Percentiles rank a stretch among this genome's conserved stretches.
These are phyloP conservation scores for Saturnispora galanensis DNA, from an alignment of 805 yeast species.

Conservation along the genomic window DNA sequence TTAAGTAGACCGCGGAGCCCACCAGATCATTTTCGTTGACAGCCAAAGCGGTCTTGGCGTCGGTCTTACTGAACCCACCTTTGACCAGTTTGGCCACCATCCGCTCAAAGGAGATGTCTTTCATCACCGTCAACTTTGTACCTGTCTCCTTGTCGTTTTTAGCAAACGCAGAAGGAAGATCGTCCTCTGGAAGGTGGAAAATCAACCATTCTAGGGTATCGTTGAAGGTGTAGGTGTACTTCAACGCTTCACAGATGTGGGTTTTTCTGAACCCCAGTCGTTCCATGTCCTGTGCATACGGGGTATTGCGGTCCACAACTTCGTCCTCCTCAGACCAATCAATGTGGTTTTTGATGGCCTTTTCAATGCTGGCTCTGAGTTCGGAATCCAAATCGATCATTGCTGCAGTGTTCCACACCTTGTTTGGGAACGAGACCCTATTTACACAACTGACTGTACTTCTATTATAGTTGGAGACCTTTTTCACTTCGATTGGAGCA, in stretches of 20 bases:
- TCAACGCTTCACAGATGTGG: constrained; percentile 66
- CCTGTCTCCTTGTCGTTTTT: constrained; percentile 49
- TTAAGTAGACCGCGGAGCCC: constrained; percentile 40
- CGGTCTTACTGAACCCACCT: constrained; percentile 64
- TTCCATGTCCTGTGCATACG: constrained; percentile 14
- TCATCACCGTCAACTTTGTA: constrained; percentile 45
- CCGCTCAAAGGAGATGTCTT: constrained; percentile 46
- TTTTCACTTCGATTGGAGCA: background rate
- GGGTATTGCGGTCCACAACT: constrained; percentile 9
- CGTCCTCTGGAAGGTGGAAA: constrained; percentile 91
- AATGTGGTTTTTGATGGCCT: constrained; percentile 46
- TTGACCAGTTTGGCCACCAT: constrained; percentile 46
- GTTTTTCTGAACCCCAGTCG: constrained; percentile 56
- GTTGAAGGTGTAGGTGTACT: constrained; percentile 40
- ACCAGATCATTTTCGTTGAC: constrained; percentile 36
- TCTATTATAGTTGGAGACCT: constrained; percentile 1
- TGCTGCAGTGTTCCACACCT: constrained; percentile 64
- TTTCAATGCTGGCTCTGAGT: constrained; percentile 53
- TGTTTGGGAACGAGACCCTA: constrained; percentile 32
- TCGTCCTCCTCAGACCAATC: constrained; percentile 36
- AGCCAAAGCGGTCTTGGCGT: constrained; percentile 42
- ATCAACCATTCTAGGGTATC: constrained; percentile 67
- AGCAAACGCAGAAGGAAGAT: constrained; percentile 59
- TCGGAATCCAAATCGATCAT: constrained; percentile 60
- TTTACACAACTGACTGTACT: constrained; percentile 4